phyloP scores from a whole-genome alignment of 2,329 filamentous ascomycete species.

The Colletotrichum australisinense region DNA sequence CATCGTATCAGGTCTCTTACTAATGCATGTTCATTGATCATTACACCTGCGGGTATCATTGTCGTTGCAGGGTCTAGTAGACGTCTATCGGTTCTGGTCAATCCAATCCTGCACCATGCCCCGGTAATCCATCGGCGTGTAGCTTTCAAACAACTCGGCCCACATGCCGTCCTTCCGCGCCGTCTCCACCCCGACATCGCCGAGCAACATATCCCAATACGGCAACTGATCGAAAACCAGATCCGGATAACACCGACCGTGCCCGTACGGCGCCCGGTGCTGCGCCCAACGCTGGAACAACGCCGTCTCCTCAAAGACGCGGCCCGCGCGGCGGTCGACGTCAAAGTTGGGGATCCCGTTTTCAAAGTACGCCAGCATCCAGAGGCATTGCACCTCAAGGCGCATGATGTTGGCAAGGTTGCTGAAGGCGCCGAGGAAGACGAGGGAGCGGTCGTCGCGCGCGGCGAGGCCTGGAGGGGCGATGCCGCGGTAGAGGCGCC shows the following conservation, averaged over 20 bases:
- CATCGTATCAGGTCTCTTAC: neutral
- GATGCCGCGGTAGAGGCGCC: conserved; percentile 43
- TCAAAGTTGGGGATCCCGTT: conserved; percentile 49
- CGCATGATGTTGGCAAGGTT: conserved; percentile 56
- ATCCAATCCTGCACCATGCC: conserved; percentile 57
- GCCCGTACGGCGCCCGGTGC: conserved; percentile 62
- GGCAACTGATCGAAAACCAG: conserved; percentile 70
- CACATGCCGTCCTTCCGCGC: conserved; percentile 49
- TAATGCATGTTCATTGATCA: neutral
- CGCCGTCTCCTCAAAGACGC: conserved; percentile 51
- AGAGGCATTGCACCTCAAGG: conserved; percentile 61
- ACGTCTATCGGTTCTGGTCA: conserved; percentile 14
- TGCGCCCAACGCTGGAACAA: conserved; percentile 64
- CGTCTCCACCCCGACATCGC: conserved; percentile 61
- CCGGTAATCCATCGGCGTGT: conserved; percentile 57
- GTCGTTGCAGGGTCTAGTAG: neutral
- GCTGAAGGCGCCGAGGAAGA: conserved; percentile 59
- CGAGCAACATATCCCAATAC: conserved; percentile 66
- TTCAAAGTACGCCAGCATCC: conserved; percentile 68
- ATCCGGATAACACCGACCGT: conserved; percentile 62
- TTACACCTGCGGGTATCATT: neutral
- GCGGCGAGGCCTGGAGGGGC: conserved; percentile 43
- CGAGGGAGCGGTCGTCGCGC: conserved; percentile 54
- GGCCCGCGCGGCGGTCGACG: conserved; percentile 5
- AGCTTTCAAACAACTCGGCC: conserved; percentile 55